Percentiles rank a stretch among this genome's conserved stretches.
These are phyloP conservation scores for Pythium vanterpoolii DNA, from an alignment of 352 stramenopile genomes.

Conservation along the genomic window DNA sequence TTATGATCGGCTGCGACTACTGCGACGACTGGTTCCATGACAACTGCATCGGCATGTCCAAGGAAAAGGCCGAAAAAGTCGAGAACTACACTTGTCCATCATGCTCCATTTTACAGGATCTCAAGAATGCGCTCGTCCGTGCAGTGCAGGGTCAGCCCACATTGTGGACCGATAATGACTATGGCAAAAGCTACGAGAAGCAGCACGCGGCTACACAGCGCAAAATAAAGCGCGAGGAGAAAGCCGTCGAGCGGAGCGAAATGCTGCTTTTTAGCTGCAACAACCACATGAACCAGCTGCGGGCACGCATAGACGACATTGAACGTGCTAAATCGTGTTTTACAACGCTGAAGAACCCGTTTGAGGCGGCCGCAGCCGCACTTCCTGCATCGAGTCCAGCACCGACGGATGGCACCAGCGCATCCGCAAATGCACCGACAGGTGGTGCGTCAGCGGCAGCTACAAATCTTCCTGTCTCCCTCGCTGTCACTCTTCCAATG, in stretches of 20 bases:
- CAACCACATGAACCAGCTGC: slow-evolving; percentile 80
- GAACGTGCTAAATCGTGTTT: slow-evolving; percentile 61
- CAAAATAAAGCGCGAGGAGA: slow-evolving; percentile 85
- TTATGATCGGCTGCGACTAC: slow-evolving; percentile 88
- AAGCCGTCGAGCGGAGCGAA: slow-evolving; percentile 75
- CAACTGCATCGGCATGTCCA: slow-evolving; percentile 88
- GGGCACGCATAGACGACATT: slow-evolving; percentile 67
- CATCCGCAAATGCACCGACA: neutral
- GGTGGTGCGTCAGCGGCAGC: neutral
- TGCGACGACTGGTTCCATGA: slow-evolving; percentile 91
- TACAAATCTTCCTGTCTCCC: slow-evolving; percentile 5
- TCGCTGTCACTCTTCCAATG: slow-evolving; percentile 22
- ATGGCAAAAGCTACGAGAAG: slow-evolving; percentile 83
- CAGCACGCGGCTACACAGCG: slow-evolving; percentile 64
- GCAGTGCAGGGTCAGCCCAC: slow-evolving; percentile 57
- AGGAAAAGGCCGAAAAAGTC: slow-evolving; percentile 93
- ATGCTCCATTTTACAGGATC: slow-evolving; percentile 90
- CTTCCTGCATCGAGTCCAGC: neutral
- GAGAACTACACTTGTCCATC: slow-evolving; percentile 95
- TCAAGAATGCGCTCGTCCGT: slow-evolving; percentile 57
- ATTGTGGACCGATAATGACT: slow-evolving; percentile 80
- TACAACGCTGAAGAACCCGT: slow-evolving; percentile 27
- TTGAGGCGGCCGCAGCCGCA: slow-evolving; percentile 16
- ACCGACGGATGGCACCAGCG: neutral
- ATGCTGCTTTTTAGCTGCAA: slow-evolving; percentile 75